Evolutionary conservation across 2,329 filamentous ascomycete genomes (phyloP).

Genomic region (Colletotrichum liaoningense): DNA sequence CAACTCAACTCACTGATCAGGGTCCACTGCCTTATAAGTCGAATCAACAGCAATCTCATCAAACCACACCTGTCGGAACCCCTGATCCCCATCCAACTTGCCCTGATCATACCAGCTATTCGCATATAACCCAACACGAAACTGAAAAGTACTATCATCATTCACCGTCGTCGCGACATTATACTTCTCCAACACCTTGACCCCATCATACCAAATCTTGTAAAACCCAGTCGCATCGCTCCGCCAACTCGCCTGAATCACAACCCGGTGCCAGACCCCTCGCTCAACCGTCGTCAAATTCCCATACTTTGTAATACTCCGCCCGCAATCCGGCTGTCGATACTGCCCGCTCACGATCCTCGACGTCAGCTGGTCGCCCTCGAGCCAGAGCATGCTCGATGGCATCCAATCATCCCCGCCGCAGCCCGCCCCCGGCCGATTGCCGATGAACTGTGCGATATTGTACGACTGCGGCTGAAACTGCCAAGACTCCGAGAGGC

Average conservation of each 20-base stretch:
- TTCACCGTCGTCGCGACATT: conserved; percentile 57
- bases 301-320: conserved; percentile 36
- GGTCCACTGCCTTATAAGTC: conserved; percentile 37
- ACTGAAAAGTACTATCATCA: conserved; percentile 56
- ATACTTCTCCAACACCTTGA: conserved; percentile 53
- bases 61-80: conserved; percentile 59
- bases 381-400: conserved; percentile 59
- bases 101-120: conserved; percentile 60
- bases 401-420: conserved; percentile 62
- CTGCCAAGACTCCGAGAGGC: conserved; percentile 58
- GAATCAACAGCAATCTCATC: conserved; percentile 60
- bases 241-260: conserved; percentile 58
- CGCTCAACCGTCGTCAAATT: conserved; percentile 52
- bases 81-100: conserved; percentile 52
- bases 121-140: conserved; percentile 60
- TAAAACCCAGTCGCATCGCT: conserved; percentile 55
- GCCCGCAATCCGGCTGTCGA: conserved; percentile 40
- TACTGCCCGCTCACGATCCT: conserved; percentile 48
- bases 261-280: conserved; percentile 59
- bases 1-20: background rate
- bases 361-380: conserved; percentile 54
- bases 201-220: conserved; percentile 60
- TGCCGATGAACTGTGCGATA: conserved; percentile 63
- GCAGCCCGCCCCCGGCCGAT: conserved; percentile 56
- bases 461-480: conserved; percentile 58